Base-by-base conservation (phyloP, 139 green algal genomes). In the Pseudopediastrum boryanum region DNA sequence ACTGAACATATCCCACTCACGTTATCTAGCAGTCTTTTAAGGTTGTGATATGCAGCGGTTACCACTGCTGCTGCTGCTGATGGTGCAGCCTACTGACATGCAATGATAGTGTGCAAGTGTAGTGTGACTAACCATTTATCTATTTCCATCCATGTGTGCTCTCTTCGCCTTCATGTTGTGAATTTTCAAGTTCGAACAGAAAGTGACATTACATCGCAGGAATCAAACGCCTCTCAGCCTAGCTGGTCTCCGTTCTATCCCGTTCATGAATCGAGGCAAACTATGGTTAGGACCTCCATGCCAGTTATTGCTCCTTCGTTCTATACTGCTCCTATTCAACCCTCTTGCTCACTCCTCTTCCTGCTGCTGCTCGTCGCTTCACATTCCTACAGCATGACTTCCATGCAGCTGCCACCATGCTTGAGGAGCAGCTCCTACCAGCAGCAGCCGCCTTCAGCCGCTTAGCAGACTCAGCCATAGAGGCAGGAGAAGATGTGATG, bases 401-500 rank as follows among this genome's bases (percentile, higher is more conserved):
- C 58, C 44, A 59, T 56, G 44, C 16, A 21, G 72, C 72, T 8
- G 72, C 70, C 31, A 13, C 25, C 39, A 61, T 38, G 16, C 56
- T 71, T 1, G 39, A 58, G 42, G 10, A 79, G 9, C 39, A 51
- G 23, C 41, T 79, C 35, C 72, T 79, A 8, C 72, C 74, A 29
- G 41, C 27, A 23, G 74, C 72, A 2, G 74, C 74, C 4, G 43
- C 54, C 10, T 44, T 80, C 0, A 66, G 61, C 33, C 48, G 44
- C 3, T 19, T 52, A 6, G 61, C 72, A 6, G 74, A 80, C 43
- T 29, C 52, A 25, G 44, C 71, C 25, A 31, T 80, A 21, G 74
- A 71, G 31, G 74, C 74, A 36, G 74, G 61, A 50, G 43, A 80
- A 13, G 74, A 80, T 8, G 74, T 80, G 27, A 80, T 80, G 74